Conservation (phyloP, 768 basidiomycete species). For the Sarcodon sp. region DNA sequence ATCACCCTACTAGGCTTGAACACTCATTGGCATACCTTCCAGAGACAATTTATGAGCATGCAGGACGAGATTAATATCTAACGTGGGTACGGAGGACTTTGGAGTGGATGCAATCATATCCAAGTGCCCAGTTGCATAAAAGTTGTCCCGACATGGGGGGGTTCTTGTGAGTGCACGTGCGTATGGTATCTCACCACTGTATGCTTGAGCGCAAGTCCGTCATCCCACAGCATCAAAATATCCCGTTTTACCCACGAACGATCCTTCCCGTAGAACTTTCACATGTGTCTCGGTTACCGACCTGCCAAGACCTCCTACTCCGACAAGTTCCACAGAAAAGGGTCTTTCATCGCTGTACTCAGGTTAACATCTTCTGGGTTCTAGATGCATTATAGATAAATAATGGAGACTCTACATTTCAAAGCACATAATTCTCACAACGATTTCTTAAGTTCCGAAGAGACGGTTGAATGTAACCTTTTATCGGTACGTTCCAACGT, state of each 20-base stretch:
- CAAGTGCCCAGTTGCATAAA: conserved; percentile 28
- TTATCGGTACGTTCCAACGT: no score
- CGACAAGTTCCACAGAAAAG: conserved; percentile 44
- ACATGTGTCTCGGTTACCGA: neutral
- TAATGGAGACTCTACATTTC: conserved; percentile 14
- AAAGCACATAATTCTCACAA: neutral
- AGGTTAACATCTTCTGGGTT: conserved; percentile 8
- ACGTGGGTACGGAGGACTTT: conserved; percentile 36
- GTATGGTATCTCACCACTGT: conserved; percentile 46
- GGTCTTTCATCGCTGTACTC: conserved; percentile 38
- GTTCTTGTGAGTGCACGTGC: conserved; percentile 15
- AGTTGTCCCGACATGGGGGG: neutral
- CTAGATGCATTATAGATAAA: conserved; percentile 14
- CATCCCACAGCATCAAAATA: conserved; percentile 25
- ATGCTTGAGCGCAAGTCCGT: conserved; percentile 31
- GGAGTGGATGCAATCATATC: conserved; percentile 37
- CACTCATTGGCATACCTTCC: conserved; percentile 32
- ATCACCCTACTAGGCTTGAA: conserved; percentile 25
- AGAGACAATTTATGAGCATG: conserved; percentile 56
- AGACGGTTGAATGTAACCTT: no score
- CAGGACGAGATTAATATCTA: conserved; percentile 67
- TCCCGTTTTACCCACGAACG: conserved; percentile 39
- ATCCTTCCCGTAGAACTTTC: conserved; percentile 43
- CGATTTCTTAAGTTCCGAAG: no score
- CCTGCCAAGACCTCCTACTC: conserved; percentile 27